Percentiles rank a stretch among this genome's conserved stretches.
Evolutionary conservation across 2,329 filamentous ascomycete genomes (phyloP).

Genomic region (Diaporthe caulivora): DNA sequence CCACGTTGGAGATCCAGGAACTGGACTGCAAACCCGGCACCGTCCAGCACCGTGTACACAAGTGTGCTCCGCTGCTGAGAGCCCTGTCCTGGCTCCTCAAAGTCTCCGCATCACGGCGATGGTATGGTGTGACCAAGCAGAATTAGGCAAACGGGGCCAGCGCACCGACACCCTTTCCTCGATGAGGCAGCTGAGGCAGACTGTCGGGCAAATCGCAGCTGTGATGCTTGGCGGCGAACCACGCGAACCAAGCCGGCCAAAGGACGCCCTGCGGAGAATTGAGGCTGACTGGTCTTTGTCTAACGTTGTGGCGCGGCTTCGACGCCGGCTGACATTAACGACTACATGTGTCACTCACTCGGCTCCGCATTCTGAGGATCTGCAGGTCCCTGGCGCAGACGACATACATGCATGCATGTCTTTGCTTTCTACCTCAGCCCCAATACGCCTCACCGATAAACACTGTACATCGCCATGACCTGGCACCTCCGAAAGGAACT

Average conservation of each 20-base stretch:
- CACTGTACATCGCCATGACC: constrained; percentile 9
- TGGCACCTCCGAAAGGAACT: not conserved
- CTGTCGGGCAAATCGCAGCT: constrained; percentile 24
- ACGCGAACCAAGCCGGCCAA: not conserved
- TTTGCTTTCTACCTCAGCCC: constrained; percentile 24
- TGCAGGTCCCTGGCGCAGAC: constrained; percentile 31
- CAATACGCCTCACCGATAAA: constrained; percentile 2
- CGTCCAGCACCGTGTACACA: not conserved
- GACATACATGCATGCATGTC: constrained; percentile 25
- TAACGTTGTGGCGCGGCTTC: constrained; percentile 8
- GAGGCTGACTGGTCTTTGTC: constrained; percentile 18
- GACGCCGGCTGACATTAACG: not conserved
- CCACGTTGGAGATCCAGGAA: not conserved
- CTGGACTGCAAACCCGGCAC: not conserved
- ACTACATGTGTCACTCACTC: constrained; percentile 8
- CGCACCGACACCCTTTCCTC: constrained; percentile 11
- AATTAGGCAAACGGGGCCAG: constrained; percentile 30
- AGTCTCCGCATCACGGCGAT: not conserved
- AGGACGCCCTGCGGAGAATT: constrained; percentile 10
- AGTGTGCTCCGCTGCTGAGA: not conserved
- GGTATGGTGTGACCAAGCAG: not conserved
- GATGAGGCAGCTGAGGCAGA: constrained; percentile 29
- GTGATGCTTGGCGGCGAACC: constrained; percentile 29
- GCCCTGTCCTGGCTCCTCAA: not conserved
- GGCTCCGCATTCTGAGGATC: constrained; percentile 14